Evolutionary conservation across 345 rosid species (phyloP), one percentile per base, ranked within the genome.

Genomic region (Kandelia obovata): DNA sequence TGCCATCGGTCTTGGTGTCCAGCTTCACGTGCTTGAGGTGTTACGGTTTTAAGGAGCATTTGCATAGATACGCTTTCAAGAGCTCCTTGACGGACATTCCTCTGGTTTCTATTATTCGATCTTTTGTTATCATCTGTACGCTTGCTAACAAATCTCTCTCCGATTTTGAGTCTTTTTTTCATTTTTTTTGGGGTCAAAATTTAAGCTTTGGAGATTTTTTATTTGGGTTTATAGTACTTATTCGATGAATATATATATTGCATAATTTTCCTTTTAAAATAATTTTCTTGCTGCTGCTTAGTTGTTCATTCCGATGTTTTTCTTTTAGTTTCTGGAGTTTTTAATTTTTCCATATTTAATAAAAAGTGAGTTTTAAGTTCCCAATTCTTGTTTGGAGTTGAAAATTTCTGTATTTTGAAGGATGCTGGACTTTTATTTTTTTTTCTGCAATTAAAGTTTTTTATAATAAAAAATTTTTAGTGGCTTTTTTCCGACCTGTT

Each of bases 21-120:
- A 92, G 92, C 77, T 92, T 92, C 76, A 86, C 89, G 21, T 92
- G 96, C 66, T 77, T 89, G 39, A 82, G 82, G 4, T 92, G 98
- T 71, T 77, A 82, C 20, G 87, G 90, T 28, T 74, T 89, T 58
- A 87, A 79, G 39, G 86, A 84, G 39, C 97, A 88, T 83, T 64
- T 91, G 32, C 71, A 23, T 62, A 75, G 86, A 58, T 93, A 93
- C 73, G 74, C 85, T 53, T 91, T 93, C 82, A 86, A 85, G 83
- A 85, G 83, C 85, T 87, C 96, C 49, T 74, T 93, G 73, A 83
- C 83, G 15, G 98, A 93, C 68, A 86, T 93, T 58, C 98, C 97
- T 64, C 77, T 89, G 8, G 96, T 93, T 66, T 93, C 98, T 23
- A 65, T 89, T 58, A 25, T 85, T 84, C 89, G 98, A 91, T 93